Evolutionary conservation across 2,329 filamentous ascomycete species (phyloP).

Genomic region (Macrophomina phaseolina): DNA sequence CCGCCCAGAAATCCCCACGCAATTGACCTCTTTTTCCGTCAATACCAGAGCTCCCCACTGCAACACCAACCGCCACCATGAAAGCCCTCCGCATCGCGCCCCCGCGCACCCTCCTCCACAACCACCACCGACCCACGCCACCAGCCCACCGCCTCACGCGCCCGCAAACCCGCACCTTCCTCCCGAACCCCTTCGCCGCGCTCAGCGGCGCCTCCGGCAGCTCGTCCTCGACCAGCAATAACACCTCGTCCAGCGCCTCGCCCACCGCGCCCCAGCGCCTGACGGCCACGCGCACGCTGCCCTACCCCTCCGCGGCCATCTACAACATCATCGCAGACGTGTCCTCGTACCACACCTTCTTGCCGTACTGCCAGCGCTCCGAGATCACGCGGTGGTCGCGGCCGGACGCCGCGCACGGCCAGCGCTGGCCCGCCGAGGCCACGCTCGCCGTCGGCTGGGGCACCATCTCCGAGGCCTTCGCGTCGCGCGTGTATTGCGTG

Average conservation of each 20-base stretch:
- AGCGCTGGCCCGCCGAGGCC: conserved; percentile 73
- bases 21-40: neutral
- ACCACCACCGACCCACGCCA: conserved; percentile 14
- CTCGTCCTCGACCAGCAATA: neutral
- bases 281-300: conserved; percentile 75
- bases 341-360: conserved; percentile 79
- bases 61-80: conserved; percentile 25
- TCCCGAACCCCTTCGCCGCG: conserved; percentile 53
- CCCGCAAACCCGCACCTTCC: conserved; percentile 48
- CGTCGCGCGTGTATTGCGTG: conserved; percentile 77
- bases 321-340: conserved; percentile 91
- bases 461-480: conserved; percentile 82
- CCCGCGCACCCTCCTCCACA: neutral
- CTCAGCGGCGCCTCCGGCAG: conserved; percentile 36
- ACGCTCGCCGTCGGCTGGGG: conserved; percentile 86
- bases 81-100: conserved; percentile 41
- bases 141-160: conserved; percentile 25
- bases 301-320: conserved; percentile 72
- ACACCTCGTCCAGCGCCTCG: conserved; percentile 37
- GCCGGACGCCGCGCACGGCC: conserved; percentile 54
- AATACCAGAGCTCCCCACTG: neutral
- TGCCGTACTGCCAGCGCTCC: conserved; percentile 87
- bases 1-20: neutral
- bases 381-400: conserved; percentile 76
- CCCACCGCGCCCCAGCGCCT: conserved; percentile 63